A percentile compares a stretch with the other conserved stretches of the same genome.
phyloP scores from a whole-genome alignment of 257 asterid species.

The Nicotiana undulata region DNA sequence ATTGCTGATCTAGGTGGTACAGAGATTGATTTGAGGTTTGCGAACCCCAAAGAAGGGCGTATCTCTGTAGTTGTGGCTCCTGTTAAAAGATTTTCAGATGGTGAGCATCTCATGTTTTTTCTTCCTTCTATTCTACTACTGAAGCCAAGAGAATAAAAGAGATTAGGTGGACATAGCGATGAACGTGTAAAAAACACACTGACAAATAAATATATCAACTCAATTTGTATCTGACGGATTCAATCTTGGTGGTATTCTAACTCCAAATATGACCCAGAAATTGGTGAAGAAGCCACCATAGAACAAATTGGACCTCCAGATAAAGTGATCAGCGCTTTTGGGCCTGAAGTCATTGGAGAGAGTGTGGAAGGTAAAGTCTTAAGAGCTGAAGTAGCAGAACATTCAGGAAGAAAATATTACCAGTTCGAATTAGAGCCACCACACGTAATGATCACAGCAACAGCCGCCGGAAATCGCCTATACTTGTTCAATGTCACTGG shows the following conservation, averaged over 20 bases:
- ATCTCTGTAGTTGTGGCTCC: conserved; percentile 81
- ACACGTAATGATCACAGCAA: conserved; percentile 78
- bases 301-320: conserved; percentile 85
- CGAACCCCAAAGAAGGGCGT: conserved; percentile 78
- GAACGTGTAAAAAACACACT: neutral
- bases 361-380: conserved; percentile 87
- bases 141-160: neutral
- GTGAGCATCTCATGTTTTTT: conserved; percentile 28
- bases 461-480: conserved; percentile 96
- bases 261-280: conserved; percentile 30
- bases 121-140: neutral
- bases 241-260: conserved; percentile 9
- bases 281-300: conserved; percentile 71
- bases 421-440: conserved; percentile 94
- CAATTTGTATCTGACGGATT: neutral
- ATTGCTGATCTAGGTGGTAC: conserved; percentile 98
- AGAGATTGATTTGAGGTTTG: conserved; percentile 88
- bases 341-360: conserved; percentile 94
- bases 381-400: conserved; percentile 52
- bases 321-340: conserved; percentile 84
- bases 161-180: neutral
- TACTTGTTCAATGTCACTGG: conserved; percentile 77
- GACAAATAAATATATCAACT: neutral
- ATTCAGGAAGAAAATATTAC: conserved; percentile 74
- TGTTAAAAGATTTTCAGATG: conserved; percentile 72